Percentiles rank a stretch among this genome's conserved stretches.
Conservation (phyloP, 352 stramenopile species). For the Phytophthora melonis region DNA sequence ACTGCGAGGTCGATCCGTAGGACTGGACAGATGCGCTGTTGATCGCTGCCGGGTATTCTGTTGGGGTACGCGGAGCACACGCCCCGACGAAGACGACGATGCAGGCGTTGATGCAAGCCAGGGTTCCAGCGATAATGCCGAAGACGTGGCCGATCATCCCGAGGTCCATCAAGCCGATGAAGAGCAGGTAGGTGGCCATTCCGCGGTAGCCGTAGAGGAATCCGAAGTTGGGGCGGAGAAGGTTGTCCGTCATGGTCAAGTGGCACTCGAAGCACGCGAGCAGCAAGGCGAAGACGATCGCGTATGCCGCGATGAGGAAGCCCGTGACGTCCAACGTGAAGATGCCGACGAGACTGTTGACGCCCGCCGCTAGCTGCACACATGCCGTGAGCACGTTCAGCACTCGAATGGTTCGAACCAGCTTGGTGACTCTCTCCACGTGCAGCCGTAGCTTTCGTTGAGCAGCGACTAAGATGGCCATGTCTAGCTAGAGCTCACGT, state of each 20-base stretch:
- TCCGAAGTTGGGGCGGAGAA: constrained; percentile 65
- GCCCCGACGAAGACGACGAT: constrained; percentile 49
- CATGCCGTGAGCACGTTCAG: constrained; percentile 57
- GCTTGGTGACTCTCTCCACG: constrained; percentile 39
- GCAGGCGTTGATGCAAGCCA: constrained; percentile 52
- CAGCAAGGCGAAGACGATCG: constrained; percentile 55
- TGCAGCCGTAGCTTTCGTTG: constrained; percentile 27
- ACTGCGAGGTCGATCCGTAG: constrained; percentile 36
- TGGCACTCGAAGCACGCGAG: constrained; percentile 66
- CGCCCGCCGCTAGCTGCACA: constrained; percentile 50
- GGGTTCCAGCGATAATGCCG: constrained; percentile 41
- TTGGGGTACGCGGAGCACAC: constrained; percentile 26
- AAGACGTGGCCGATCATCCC: constrained; percentile 58
- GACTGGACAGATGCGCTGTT: constrained; percentile 26
- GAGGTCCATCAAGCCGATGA: constrained; percentile 69
- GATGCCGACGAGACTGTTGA: constrained; percentile 53
- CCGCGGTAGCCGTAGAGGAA: constrained; percentile 70
- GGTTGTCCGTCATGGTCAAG: constrained; percentile 50
- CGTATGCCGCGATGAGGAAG: constrained; percentile 64
- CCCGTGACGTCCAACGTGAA: constrained; percentile 48
- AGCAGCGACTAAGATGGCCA: constrained; percentile 12
- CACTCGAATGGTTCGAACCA: constrained; percentile 40
- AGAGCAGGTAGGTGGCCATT: constrained; percentile 60
- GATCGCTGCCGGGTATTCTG: constrained; percentile 34
- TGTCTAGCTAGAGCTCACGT: background rate